Percentiles rank a stretch among this genome's conserved stretches.
These are phyloP conservation scores for Fonsecaea multimorphosa DNA, from an alignment of 2,329 filamentous ascomycete species.

Conservation along the genomic window DNA sequence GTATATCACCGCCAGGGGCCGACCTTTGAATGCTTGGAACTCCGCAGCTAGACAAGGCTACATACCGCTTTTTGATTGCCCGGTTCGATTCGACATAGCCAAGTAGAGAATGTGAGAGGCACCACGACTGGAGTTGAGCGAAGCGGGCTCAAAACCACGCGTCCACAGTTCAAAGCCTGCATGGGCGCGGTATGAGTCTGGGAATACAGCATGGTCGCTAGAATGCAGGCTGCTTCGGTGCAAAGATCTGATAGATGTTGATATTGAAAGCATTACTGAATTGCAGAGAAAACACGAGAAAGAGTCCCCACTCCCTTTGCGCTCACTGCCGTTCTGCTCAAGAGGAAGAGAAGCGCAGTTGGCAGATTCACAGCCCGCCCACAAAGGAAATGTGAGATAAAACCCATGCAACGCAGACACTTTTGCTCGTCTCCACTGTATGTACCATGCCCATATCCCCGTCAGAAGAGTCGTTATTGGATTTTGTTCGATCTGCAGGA, in stretches of 20 bases:
- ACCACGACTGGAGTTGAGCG: too few species aligned
- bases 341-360: neutral
- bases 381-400: neutral
- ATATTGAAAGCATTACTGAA: neutral
- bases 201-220: too few species aligned
- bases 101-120: too few species aligned
- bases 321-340: neutral
- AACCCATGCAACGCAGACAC: neutral
- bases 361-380: neutral
- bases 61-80: too few species aligned
- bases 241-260: too few species aligned
- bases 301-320: neutral
- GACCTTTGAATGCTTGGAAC: too few species aligned
- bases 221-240: too few species aligned
- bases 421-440: constrained; percentile 1
- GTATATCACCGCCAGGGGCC: neutral
- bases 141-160: too few species aligned
- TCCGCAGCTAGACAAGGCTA: too few species aligned
- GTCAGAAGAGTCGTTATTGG: neutral
- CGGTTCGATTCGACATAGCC: too few species aligned
- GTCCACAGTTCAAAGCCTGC: too few species aligned
- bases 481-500: neutral
- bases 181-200: too few species aligned
- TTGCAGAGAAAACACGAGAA: neutral
- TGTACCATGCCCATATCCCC: constrained; percentile 6